Conservation (phyloP, 352 stramenopile genomes). For the Pythium dissimile region DNA sequence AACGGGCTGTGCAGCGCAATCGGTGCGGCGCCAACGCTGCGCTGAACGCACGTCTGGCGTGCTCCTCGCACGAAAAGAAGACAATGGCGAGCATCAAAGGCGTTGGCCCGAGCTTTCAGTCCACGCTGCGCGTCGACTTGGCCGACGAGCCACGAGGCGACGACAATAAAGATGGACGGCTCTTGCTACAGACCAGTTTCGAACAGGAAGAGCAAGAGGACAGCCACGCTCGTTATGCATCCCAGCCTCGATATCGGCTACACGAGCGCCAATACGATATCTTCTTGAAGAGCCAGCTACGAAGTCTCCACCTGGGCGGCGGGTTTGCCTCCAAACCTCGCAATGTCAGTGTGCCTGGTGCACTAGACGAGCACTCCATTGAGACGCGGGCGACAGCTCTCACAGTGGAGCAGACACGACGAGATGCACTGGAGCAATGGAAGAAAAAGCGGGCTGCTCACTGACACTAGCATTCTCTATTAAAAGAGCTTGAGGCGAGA, state of each 20-base stretch:
- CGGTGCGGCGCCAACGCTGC: background rate
- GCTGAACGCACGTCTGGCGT: background rate
- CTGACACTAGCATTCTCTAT: background rate
- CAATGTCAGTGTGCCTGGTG: background rate
- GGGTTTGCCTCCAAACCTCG: constrained; percentile 20
- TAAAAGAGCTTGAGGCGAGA: constrained; percentile 7
- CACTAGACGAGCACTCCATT: background rate
- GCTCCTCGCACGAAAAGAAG: constrained; percentile 6
- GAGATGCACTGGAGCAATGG: constrained; percentile 13
- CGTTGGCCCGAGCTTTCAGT: constrained; percentile 15
- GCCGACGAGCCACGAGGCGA: background rate
- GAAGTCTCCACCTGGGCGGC: constrained; percentile 14
- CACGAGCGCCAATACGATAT: constrained; percentile 6
- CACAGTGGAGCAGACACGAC: constrained; percentile 1
- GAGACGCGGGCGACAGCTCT: background rate
- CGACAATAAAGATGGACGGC: background rate
- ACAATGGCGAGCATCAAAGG: constrained; percentile 13
- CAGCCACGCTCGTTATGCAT: no score
- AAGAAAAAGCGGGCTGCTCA: background rate
- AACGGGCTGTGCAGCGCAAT: background rate
- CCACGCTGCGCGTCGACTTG: constrained; percentile 7
- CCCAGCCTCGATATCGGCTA: no score
- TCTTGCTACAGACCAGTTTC: background rate
- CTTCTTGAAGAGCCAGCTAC: constrained; percentile 14
- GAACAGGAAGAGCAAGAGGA: background rate